Evolutionary conservation across 441 rosid species (phyloP), one percentile per base, ranked within the genome.

Genomic region (Francoa sonchifolia): DNA sequence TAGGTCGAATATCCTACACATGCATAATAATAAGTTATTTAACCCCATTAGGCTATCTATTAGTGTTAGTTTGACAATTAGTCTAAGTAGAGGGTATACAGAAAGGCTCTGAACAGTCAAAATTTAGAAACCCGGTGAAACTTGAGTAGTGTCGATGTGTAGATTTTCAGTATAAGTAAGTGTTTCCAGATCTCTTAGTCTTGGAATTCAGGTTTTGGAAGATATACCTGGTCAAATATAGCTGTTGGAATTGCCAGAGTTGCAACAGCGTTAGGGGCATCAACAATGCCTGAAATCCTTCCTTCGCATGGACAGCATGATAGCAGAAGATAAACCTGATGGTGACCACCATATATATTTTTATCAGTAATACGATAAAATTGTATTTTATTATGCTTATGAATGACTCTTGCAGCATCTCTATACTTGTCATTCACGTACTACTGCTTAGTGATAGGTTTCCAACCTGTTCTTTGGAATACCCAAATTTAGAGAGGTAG

Each of bases 241-340:
- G 93, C 63, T 33, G 64, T 77, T 7, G 97, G 92, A 32, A 89
- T 67, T 12, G 95, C 97, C 16, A 89, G 67, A 22, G 97, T 84
- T 38, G 94, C 95, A 19, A 72, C 52, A 4, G 97, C 95, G 61
- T 89, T 84, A 0, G 97, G 97, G 62, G 94, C 54, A 63, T 89
- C 97, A 1, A 84, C 97, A 23, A 79, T 84, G 18, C 95, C 95
- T 2, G 95, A 84, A 56, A 84, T 72, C 61, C 95, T 73, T 48
- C 95, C 97, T 73, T 81, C 95, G 0, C 92, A 89, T 6, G 97
- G 97, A 37, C 92, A 77, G 68, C 97, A 81, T 9, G 94, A 89
- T 31, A 84, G 76, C 40, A 84, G 73, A 51, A 89, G 76, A 60
- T 80, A 82, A 45, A 66, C 64, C 95, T 83, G 77, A 36, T 11